A percentile compares a stretch with the other conserved stretches of the same genome.
These are phyloP conservation scores for Pseudocercospora macadamiae DNA, from an alignment of 2,329 filamentous ascomycete genomes.

Conservation along the genomic window DNA sequence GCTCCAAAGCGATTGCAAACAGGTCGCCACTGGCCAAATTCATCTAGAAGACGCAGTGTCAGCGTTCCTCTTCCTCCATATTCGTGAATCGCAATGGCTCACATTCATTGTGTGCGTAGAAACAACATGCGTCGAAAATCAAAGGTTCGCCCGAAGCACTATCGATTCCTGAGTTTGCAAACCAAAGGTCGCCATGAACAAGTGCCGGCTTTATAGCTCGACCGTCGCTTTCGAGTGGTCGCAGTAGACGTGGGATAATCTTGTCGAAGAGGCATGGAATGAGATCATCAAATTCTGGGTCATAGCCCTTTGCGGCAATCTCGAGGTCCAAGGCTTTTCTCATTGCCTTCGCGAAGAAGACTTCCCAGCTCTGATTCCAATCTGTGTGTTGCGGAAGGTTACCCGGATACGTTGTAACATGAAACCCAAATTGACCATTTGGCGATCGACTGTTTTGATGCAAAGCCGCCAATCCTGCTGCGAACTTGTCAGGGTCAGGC, in stretches of 20 bases:
- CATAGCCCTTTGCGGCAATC: background rate
- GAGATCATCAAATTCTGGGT: background rate
- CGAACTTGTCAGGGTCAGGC: background rate
- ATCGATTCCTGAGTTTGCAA: background rate
- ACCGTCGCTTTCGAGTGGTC: background rate
- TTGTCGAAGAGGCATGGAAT: background rate
- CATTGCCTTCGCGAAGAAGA: background rate
- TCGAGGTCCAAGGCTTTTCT: background rate
- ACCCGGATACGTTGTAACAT: background rate
- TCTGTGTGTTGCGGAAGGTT: background rate
- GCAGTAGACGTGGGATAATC: background rate
- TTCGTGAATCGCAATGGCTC: background rate
- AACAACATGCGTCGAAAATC: background rate
- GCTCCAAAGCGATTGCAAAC: background rate
- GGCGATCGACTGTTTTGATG: background rate
- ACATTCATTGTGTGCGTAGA: background rate
- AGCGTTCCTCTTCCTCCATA: background rate
- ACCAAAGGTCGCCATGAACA: background rate
- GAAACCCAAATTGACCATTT: background rate
- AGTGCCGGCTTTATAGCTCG: background rate
- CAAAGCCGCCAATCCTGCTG: background rate
- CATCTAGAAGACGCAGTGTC: background rate
- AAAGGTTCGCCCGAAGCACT: background rate
- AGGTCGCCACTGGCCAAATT: background rate
- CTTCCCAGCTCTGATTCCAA: background rate